Base-by-base conservation (phyloP, 371 early-diverging fungal species). In the Mortierella sp. region DNA sequence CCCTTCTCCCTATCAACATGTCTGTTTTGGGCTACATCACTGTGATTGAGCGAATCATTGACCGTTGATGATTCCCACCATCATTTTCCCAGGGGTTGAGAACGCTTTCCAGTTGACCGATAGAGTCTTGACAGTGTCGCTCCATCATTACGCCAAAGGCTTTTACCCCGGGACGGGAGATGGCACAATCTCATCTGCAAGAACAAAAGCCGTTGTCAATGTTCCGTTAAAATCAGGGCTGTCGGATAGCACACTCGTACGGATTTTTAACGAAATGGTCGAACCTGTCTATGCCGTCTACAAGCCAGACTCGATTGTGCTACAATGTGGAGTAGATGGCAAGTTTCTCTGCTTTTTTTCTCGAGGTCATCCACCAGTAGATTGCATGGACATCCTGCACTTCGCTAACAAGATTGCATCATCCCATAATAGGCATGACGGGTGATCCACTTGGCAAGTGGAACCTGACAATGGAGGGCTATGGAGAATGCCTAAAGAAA, bases 271-370 rank as follows among this genome's bases (percentile, higher is more conserved):
- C 34, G 84, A 84, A n/a, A 83, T 86, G 48, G 81, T 93, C 56
- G 74, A 76, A 12, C 78, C 79, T 2, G 82, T 86, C 5, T 76
- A 80, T 58, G 63, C 66, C 1, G 34, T 61, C 19, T 91, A 85
- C 76, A 74, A 64, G 10, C 96, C 98, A 1, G 73, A 80, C 39
- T 93, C 85, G 1, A 82, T 97, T 45, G 96, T 97, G 3, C 67
- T 96, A 45, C 98, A 97, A 80, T 96, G 96, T 72, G 96, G 96
- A 2, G 91, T 93, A 26, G 97, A 97, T 72, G 91, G 90, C 63
- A 67, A 54, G 83, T 78, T 28, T 19, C 24, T 26, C 13, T 47
- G 7, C 7, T 10, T 23, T 7, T 47, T n/a, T 16, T 16, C 16
- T 47, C 45, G 45, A 45, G n/a, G 8, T 39, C 39, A 10, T 41